A percentile compares a stretch with the other conserved stretches of the same genome.
Evolutionary conservation across 192 early-diverging fungal genomes (phyloP).

Genomic region (Coemansia sp.): DNA sequence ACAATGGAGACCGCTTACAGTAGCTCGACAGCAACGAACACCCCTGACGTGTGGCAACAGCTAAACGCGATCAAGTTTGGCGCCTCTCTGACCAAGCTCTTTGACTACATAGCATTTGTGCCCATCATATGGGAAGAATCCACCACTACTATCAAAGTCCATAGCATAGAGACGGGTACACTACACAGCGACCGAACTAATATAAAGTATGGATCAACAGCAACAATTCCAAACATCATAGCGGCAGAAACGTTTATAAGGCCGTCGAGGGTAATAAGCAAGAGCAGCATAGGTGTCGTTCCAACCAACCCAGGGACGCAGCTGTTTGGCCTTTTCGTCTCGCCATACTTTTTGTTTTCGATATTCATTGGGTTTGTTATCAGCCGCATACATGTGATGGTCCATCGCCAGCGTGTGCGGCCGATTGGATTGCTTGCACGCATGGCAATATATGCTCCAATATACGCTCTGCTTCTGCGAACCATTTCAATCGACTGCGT

Average conservation of each 20-base stretch:
- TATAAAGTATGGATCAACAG: background rate
- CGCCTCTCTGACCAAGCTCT: constrained; percentile 15
- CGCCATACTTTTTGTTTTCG: constrained; percentile 49
- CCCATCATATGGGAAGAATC: constrained; percentile 19
- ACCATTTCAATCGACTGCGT: constrained; percentile 15
- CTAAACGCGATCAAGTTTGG: constrained; percentile 37
- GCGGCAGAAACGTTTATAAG: background rate
- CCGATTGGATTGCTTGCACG: constrained; percentile 27
- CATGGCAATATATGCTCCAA: constrained; percentile 37
- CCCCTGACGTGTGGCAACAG: constrained; percentile 55
- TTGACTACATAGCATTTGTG: constrained; percentile 22
- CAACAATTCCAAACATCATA: background rate
- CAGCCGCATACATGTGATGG: constrained; percentile 52
- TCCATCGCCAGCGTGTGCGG: constrained; percentile 46
- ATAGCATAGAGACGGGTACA: background rate
- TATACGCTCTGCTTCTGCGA: constrained; percentile 23
- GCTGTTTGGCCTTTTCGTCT: constrained; percentile 49
- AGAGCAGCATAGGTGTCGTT: constrained; percentile 7
- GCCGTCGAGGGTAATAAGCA: background rate
- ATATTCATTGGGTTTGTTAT: constrained; percentile 39
- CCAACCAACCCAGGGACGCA: constrained; percentile 22
- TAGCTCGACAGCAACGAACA: background rate
- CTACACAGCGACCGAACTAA: background rate
- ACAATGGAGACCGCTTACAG: constrained; percentile 13
- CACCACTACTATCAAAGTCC: background rate